Evolutionary conservation across 2,329 filamentous ascomycete genomes (phyloP), one percentile per base, ranked within the genome.

Genomic region (Claviceps maximensis): DNA sequence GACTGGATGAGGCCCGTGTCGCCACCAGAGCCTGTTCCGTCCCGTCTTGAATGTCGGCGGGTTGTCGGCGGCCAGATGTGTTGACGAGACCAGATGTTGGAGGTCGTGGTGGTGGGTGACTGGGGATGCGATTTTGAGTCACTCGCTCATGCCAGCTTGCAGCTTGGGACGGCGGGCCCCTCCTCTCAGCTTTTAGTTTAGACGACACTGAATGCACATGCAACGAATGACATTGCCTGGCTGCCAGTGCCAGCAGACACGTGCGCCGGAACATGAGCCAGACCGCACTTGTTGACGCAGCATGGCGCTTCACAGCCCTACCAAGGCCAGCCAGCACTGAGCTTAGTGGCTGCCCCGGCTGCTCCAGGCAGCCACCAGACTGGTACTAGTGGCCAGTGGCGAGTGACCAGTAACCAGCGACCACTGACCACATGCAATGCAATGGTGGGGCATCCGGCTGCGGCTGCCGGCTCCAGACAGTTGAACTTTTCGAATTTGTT

Each of bases 1-100:
- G 47, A 52, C 56, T 54, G 53, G 51, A 57, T 52, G 55, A 53
- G 41, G 53, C 54, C 54, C 54, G 55, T 52, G 47, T 45, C 57
- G 60, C 56, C 54, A 50, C 54, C 51, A 38, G 46, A 31, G 13
- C 5, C 8, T 2, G 21, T 19, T 41, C 23, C 23, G 36, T 25
- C 19, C 46, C 25, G 45, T 38, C 44, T 19, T 9, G 25, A 15
- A 31, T 27, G 13, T 25, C 15, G 38, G 41, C 33, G 25, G 50
- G 45, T 41, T 31, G 29, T 49, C 27, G 52, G 23, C 21, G 36
- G 40, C 19, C 41, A 29, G 23, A 38, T 44, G 9, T 33, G 21
- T n/a, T 38, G 46, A 36, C 8, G 15, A 21, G n/a, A 2, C 21
- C 33, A 48, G 44, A 45, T 17, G 36, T 33, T 50, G 15, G 17